Evolutionary conservation across 225 moss, liverwort and hornwort species (phyloP), one percentile per base, ranked within the genome.

Genomic region (Lunularia cruciata): DNA sequence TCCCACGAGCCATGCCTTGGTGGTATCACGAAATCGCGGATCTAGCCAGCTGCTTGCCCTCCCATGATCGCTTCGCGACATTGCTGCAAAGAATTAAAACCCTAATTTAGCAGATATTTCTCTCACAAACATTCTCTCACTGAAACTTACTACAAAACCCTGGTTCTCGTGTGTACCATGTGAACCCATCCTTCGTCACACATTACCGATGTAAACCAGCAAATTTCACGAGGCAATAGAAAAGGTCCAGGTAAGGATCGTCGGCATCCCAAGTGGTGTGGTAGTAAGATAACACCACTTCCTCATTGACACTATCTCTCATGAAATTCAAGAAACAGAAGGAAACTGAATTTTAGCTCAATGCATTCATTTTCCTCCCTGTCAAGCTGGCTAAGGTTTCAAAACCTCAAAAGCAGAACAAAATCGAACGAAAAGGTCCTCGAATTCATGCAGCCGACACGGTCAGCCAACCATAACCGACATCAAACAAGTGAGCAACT

Each of bases 71-170:
- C 70, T 52, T 58, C 48, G 65, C 28, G 61, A 71, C 79, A 79
- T 79, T 70, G 58, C 75, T 79, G 75, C 75, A 75, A 40, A 23
- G 60, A 48, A 51, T 27, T 63, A 36, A 34, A n/a, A 52, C 57
- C 69, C 34, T 63, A 74, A 58, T 57, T 67, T 19, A 63, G 68
- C 63, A 78, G 28, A 47, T 32, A 45, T 14, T 11, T 12, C 30
- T 22, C 25, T 36, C 13, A 36, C 0, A 28, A 12, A 58, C 38
- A 47, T n/a, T 53, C 53, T 46, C 19, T 33, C 31, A 12, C 2
- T 34, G 20, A 60, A 60, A 40, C 43, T 43, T 27, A 42, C 63
- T n/a, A 40, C 27, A 47, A 76, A 71, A 60, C 57, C 49, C 76
- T 32, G 12, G 37, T 51, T 22, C 37, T 6, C n/a, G n/a, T n/a